These are phyloP conservation scores for Phaeosphaeriaceae sp. DNA, from an alignment of 2,329 filamentous ascomycete species.

Conservation along the genomic window DNA sequence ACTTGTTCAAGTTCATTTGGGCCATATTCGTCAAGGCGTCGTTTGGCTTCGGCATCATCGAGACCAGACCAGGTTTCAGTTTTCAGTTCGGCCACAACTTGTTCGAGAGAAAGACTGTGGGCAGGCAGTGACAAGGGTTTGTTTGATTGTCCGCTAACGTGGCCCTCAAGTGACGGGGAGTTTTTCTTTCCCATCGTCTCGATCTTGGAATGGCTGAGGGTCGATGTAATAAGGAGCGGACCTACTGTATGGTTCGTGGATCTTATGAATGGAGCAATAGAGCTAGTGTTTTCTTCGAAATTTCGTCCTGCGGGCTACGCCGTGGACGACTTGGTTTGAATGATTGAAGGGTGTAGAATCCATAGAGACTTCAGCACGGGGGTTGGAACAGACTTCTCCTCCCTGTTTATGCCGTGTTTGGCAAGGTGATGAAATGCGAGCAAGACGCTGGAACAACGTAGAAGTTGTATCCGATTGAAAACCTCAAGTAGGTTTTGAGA, in stretches of 20 bases:
- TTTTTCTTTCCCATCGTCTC: constrained; percentile 31
- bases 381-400: constrained; percentile 36
- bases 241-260: neutral
- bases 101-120: constrained; percentile 62
- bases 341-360: constrained; percentile 21
- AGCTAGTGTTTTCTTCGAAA: constrained; percentile 22
- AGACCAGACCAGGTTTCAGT: constrained; percentile 72
- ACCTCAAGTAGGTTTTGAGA: neutral
- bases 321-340: constrained; percentile 30
- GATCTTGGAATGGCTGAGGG: neutral
- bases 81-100: constrained; percentile 62
- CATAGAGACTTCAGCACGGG: constrained; percentile 38
- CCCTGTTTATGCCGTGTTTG: constrained; percentile 34
- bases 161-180: constrained; percentile 27
- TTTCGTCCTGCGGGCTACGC: constrained; percentile 24
- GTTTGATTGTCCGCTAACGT: constrained; percentile 52
- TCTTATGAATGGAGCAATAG: neutral
- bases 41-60: constrained; percentile 63
- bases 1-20: constrained; percentile 74
- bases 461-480: neutral
- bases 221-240: neutral
- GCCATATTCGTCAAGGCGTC: constrained; percentile 66
- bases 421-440: constrained; percentile 12
- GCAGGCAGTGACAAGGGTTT: constrained; percentile 65
- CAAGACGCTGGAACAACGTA: constrained; percentile 1